A percentile compares a stretch with the other conserved stretches of the same genome.
phyloP scores from a whole-genome alignment of 2,329 filamentous ascomycete species.

The Stagonosporopsis tanaceti region DNA sequence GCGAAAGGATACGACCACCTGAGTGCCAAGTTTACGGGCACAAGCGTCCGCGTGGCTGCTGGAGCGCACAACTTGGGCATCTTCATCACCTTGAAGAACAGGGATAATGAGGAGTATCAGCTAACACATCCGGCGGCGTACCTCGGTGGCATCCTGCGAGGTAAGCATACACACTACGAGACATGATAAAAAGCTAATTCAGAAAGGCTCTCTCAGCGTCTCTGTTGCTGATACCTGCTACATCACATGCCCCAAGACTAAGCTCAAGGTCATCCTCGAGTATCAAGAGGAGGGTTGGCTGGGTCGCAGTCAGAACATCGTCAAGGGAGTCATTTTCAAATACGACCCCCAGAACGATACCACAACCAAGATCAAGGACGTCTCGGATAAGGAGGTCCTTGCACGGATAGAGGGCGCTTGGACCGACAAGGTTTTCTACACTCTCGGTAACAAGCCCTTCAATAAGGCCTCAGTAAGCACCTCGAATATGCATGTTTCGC shows the following conservation, averaged over 20 bases:
- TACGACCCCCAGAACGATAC: conserved; percentile 89
- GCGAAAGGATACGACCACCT: conserved; percentile 95
- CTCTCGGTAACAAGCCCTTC: conserved; percentile 56
- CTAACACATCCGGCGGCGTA: conserved; percentile 94
- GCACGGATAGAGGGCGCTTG: conserved; percentile 85
- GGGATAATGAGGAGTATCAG: conserved; percentile 89
- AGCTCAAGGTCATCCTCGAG: conserved; percentile 88
- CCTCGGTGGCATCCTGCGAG: conserved; percentile 84
- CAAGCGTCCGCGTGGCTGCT: conserved; percentile 87
- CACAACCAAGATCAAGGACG: conserved; percentile 81
- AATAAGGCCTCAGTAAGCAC: conserved; percentile 64
- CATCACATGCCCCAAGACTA: conserved; percentile 87
- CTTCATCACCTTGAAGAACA: conserved; percentile 83
- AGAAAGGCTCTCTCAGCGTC: conserved; percentile 76
- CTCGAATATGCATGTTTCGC: conserved; percentile 1
- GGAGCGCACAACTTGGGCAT: conserved; percentile 96
- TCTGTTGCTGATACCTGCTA: conserved; percentile 90
- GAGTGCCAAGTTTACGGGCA: conserved; percentile 96
- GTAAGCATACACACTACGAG: conserved; percentile 28
- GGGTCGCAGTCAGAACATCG: conserved; percentile 86
- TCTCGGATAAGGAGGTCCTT: conserved; percentile 83
- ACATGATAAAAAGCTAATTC: conserved; percentile 18
- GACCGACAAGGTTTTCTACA: conserved; percentile 75
- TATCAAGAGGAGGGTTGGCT: conserved; percentile 97
- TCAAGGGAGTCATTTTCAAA: conserved; percentile 88